Evolutionary conservation across 495 filamentous ascomycete genomes (phyloP).

Genomic region (Entonaema liquescens): DNA sequence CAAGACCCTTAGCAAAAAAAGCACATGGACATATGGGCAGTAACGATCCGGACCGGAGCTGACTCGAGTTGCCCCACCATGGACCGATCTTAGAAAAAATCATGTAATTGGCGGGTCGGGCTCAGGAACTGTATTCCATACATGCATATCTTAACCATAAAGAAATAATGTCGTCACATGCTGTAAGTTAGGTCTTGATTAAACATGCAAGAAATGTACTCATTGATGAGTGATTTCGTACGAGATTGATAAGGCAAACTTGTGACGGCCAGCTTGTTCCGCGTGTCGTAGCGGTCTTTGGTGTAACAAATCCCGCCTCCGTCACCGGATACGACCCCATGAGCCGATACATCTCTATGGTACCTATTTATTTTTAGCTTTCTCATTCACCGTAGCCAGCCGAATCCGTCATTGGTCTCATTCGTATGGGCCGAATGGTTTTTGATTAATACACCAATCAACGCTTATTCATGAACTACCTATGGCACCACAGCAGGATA

Average conservation of each 20-base stretch:
- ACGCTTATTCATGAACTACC: not conserved
- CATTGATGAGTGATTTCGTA: not conserved
- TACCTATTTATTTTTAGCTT: not conserved
- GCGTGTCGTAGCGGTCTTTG: not conserved
- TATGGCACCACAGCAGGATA: constrained; percentile 57
- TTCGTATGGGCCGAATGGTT: not conserved
- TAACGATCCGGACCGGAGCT: constrained; percentile 27
- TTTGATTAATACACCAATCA: not conserved
- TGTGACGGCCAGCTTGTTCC: not conserved
- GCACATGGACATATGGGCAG: not conserved
- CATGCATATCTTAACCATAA: not conserved
- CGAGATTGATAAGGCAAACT: not conserved
- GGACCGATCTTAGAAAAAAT: not conserved
- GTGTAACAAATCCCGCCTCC: constrained; percentile 7
- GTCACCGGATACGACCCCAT: not conserved
- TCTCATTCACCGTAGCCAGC: not conserved
- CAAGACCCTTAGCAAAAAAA: constrained; percentile 3
- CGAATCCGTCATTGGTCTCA: not conserved
- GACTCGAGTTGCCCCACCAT: constrained; percentile 2
- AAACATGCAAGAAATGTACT: not conserved
- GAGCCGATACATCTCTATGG: not conserved
- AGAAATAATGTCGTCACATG: constrained; percentile 1
- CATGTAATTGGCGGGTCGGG: not conserved
- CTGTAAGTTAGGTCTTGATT: not conserved
- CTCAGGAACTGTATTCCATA: not conserved